Base-by-base conservation (phyloP, 1,139 yeast genomes). In the Pichia sp. region DNA sequence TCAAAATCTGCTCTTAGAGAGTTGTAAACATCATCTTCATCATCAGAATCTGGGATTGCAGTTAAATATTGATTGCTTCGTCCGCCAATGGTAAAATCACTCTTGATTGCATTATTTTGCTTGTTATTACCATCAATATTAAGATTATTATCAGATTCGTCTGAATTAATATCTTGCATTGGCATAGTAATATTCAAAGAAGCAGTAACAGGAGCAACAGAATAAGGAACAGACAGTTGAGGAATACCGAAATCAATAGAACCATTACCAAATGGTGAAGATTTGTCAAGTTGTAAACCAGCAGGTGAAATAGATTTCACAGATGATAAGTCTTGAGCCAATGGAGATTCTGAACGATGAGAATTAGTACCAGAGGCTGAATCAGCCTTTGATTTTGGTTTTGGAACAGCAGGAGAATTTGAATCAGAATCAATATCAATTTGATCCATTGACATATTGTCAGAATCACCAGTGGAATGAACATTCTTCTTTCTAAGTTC, bases 151-250 rank as follows among this genome's bases (percentile, higher is more conserved):
- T 28, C 14, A 28, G 9, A 11, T 10, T 28, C 14, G 14, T 28
- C 14, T 10, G 38, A 33, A 33, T 22, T 24, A 32, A 19, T 42
- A 20, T 20, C 17, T 17, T 28, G 33, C 21, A 44, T 41, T 15
- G 57, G 51, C 44, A 47, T 47, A 4, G 55, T 21, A 4, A 51
- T 52, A 38, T 57, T 58, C 40, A 82, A 66, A 1, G 85, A 79
- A 17, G 89, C 89, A 28, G 91, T 81, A 3, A 85, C 91, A 1
- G 93, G 93, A 21, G 91, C 89, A 30, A 84, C 76, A 36, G 81
- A 72, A 58, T 84, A 84, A 10, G 91, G 93, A 50, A 84, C 83
- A 51, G 80, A 75, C 55, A 81, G 67, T 56, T 78, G 77, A 11
- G 81, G 71, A 47, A 74, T 68, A 15, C 64, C 58, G 41, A 68